Base-by-base conservation (phyloP, 208 protist genomes). In the Histomonas meleagridis region DNA sequence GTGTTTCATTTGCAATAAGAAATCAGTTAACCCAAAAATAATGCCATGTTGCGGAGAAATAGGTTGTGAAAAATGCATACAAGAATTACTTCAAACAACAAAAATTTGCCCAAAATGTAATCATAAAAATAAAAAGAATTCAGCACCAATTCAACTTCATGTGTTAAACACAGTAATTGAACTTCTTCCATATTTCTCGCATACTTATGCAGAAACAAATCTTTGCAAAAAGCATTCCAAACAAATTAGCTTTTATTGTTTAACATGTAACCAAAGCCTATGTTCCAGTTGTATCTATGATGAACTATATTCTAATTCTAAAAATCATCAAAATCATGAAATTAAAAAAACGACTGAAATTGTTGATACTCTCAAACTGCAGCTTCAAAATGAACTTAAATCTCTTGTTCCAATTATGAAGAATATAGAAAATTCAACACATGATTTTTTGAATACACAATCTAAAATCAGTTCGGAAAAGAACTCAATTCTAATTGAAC, bases 321-420 rank as follows among this genome's bases (percentile, higher is more conserved):
- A 5, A 55, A n/a, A 55, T 38, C 76, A 86, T 86, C n/a, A 86
- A 86, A 86, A 86, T 16, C 76, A 86, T 55, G n/a, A 86, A 26
- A 55, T 86, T 26, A 79, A 46, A 10, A 14, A 23, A 51, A 49
- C 40, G 4, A n/a, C 18, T 28, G 70, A 79, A 16, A 35, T 46
- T 9, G 26, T 79, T 35, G 16, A 3, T 57, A 28, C 32, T n/a
- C 2, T 86, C 3, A 86, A 86, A 28, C 21, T 38, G 16, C 51
- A 55, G 18, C 18, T 86, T 32, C 16, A 51, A 38, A 12, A 86
- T 18, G 21, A 86, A 7, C 21, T 86, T 51, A 14, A 40, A 51
- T 4, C 26, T 18, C 23, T 86, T 16, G 46, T 4, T 55, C 5
- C 43, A 38, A n/a, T n/a, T n/a, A 28, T 86, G 18, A 46, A 86